Conservation (phyloP, 2,329 filamentous ascomycete genomes). For the Cladosporium austrohemisphaericum region DNA sequence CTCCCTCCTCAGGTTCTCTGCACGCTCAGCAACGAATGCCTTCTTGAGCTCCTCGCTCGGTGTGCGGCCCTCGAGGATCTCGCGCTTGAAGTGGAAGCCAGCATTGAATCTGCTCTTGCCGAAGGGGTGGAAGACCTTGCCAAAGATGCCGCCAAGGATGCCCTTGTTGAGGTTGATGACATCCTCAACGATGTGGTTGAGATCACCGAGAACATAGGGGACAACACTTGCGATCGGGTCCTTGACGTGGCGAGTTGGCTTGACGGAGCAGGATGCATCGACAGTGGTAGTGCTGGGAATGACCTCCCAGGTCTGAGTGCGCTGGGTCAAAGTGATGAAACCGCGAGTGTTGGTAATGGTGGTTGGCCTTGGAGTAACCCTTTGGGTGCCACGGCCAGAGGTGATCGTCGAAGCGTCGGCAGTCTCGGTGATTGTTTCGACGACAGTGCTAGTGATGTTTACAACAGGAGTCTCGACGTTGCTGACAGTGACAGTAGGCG, state of each 20-base stretch:
- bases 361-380: slow-evolving; percentile 20
- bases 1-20: slow-evolving; percentile 14
- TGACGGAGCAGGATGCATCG: slow-evolving; percentile 16
- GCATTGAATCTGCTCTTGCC: slow-evolving; percentile 10
- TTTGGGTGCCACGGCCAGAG: slow-evolving; percentile 18
- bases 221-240: slow-evolving; percentile 29
- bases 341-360: slow-evolving; percentile 23
- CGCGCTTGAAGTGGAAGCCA: slow-evolving; percentile 23
- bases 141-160: slow-evolving; percentile 3
- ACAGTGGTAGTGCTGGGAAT: slow-evolving; percentile 20
- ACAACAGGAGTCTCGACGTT: slow-evolving; percentile 24
- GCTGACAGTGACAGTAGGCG: slow-evolving; percentile 23
- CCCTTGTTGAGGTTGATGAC: slow-evolving; percentile 8
- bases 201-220: slow-evolving; percentile 24
- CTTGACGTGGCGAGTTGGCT: slow-evolving; percentile 13
- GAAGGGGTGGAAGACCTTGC: slow-evolving; percentile 8
- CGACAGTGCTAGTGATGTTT: slow-evolving; percentile 26
- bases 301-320: slow-evolving; percentile 19
- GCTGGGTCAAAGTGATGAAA: slow-evolving; percentile 27
- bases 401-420: slow-evolving; percentile 22
- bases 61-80: slow-evolving; percentile 21
- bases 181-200: slow-evolving; percentile 13
- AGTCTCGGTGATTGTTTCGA: slow-evolving; percentile 26
- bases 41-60: slow-evolving; percentile 20
- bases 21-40: slow-evolving; percentile 23